Base-by-base conservation (phyloP, 140 eudicot species). In the Oenanthe javanica region DNA sequence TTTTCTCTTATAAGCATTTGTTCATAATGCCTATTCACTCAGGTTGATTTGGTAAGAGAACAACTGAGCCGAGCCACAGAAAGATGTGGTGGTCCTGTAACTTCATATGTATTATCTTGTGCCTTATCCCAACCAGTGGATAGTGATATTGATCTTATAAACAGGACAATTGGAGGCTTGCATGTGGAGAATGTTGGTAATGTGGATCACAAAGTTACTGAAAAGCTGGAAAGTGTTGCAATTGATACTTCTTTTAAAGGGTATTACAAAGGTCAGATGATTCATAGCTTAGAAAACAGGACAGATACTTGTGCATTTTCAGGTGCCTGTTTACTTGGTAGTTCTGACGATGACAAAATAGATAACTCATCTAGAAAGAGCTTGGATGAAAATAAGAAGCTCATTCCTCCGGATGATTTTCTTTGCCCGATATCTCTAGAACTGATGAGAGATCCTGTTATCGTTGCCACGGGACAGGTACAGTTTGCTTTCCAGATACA, bases 381-480 rank as follows among this genome's bases (percentile, higher is more conserved):
- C 59, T n/a, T 59, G 40, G 90, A 87, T 59, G 93, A 88, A 79
- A 86, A 85, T 76, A 88, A 86, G 85, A 93, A 89, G 87, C 55
- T 75, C 42, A 89, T 88, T 81, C 79, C 93, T 19, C 91, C 98
- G 1, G 96, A 81, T 69, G 98, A 94, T 57, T 94, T 90, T 36
- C 90, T 85, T 13, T 94, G 97, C 84, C 96, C 98, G 6, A 90
- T 94, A 67, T 94, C 98, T 43, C 91, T 94, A 80, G 98, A 94
- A 84, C 85, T 94, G 70, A 90, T 94, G 88, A 89, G 84, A 79
- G 96, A 94, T 89, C 98, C 98, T 76, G 98, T 94, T 47, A 90
- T 92, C 76, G 97, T 94, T 79, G 86, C 98, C 81, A 92, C 98
- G 3, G 98, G 98, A 79, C 98, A 94, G 97, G 98, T 94, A 88